Conservation (phyloP, 2,329 filamentous ascomycete genomes). For the Cladorrhinum sp. region DNA sequence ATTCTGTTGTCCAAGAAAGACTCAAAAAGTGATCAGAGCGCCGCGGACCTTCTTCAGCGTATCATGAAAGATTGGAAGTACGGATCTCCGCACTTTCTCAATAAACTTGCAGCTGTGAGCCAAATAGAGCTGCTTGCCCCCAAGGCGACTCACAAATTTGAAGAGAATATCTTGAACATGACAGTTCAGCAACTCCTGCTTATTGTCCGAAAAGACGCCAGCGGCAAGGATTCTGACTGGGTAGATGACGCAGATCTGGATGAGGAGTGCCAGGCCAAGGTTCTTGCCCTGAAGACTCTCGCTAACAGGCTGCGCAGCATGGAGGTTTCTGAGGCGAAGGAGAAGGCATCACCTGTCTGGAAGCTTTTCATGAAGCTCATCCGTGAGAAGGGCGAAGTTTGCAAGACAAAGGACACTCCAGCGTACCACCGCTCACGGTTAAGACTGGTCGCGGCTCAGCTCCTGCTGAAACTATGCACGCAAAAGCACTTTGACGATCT, state of each 20-base stretch:
- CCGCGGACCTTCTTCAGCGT: constrained; percentile 76
- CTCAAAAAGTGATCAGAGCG: constrained; percentile 76
- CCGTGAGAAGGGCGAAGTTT: constrained; percentile 73
- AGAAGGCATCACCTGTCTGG: constrained; percentile 66
- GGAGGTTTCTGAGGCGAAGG: constrained; percentile 50
- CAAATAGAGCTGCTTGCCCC: constrained; percentile 75
- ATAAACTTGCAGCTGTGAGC: constrained; percentile 67
- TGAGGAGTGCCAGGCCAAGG: constrained; percentile 79
- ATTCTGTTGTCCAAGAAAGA: constrained; percentile 75
- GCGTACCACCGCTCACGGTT: constrained; percentile 75
- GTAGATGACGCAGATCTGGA: constrained; percentile 66
- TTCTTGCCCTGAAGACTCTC: constrained; percentile 77
- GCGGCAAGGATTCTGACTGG: constrained; percentile 60
- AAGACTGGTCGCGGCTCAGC: constrained; percentile 75
- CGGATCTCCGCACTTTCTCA: constrained; percentile 70
- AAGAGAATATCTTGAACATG: constrained; percentile 75
- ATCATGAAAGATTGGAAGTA: constrained; percentile 73
- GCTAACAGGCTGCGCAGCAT: constrained; percentile 76
- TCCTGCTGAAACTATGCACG: constrained; percentile 79
- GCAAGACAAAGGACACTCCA: constrained; percentile 72
- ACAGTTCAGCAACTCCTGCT: constrained; percentile 72
- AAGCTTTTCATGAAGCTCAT: constrained; percentile 76
- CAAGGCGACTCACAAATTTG: constrained; percentile 67
- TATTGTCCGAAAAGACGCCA: constrained; percentile 62
- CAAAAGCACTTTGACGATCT: constrained; percentile 72